These are phyloP conservation scores for Metschnikowia baotianmanensis DNA, from an alignment of 805 yeast species.

Conservation along the genomic window DNA sequence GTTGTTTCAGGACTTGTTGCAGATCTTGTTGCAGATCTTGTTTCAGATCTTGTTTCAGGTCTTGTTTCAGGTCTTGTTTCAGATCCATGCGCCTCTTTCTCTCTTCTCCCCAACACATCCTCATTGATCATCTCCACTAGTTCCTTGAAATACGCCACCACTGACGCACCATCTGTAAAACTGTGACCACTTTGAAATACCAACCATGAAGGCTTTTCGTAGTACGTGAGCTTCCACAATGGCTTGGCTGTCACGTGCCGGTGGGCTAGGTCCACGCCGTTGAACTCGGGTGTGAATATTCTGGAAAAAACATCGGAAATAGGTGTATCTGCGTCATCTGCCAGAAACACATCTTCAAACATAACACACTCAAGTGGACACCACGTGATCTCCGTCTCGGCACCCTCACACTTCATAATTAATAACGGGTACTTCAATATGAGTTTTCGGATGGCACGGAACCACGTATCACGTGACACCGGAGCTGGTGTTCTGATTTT, in stretches of 20 bases:
- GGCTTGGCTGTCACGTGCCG: conserved; percentile 1
- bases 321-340: conserved; percentile 1
- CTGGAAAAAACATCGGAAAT: background rate
- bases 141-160: conserved; percentile 11
- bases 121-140: conserved; percentile 7
- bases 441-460: conserved; percentile 7
- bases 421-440: conserved; percentile 12
- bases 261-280: conserved; percentile 1
- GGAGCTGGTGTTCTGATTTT: conserved; percentile 1
- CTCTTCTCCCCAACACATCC: too few relatives aligned
- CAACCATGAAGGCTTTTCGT: conserved; percentile 7
- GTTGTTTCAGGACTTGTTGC: too few relatives aligned
- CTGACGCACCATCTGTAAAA: conserved; percentile 13
- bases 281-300: too few relatives aligned
- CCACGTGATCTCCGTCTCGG: conserved; percentile 8
- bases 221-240: conserved; percentile 11
- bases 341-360: conserved; percentile 8
- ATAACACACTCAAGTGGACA: conserved; percentile 8
- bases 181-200: conserved; percentile 9
- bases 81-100: too few relatives aligned
- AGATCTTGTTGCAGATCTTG: too few relatives aligned
- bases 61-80: too few relatives aligned
- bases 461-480: conserved; percentile 1
- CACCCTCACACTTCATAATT: conserved; percentile 8
- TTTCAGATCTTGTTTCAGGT: too few relatives aligned